Evolutionary conservation across 106 monocot species (phyloP), one percentile per base, ranked within the genome.

Genomic region (Gastrodia elata): DNA sequence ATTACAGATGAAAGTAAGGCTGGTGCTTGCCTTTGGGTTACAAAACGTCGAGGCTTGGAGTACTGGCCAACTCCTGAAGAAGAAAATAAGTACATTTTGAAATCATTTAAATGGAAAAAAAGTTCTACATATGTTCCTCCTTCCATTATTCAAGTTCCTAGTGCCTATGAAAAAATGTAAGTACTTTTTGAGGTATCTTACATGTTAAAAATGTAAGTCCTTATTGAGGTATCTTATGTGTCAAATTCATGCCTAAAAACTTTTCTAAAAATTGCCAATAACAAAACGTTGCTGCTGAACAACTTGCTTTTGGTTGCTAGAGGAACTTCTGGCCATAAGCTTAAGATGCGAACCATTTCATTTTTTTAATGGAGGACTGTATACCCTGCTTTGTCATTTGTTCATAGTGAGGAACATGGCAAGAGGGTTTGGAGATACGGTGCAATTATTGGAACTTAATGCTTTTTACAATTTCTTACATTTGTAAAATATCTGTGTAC

Each of bases 1-100:
- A 97, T 97, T 78, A 81, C 72, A 27, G 92, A 92, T 78, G 90
- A 92, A 28, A 92, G 74, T 68, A 97, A 85, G 70, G 89, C 96
- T 84, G 96, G 92, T 80, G 82, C 96, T 64, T 97, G 96, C 74
- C 74, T 97, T 9, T 97, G 88, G 92, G 83, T 97, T 56, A 86
- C 90, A 41, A 92, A 88, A 20, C 83, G 96, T 48, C 84, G 80
- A 72, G 96, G 96, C 39, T 79, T 90, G 84, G 90, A 97, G 65
- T 97, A 97, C 74, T 88, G 90, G 92, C 96, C 92, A 38, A 73
- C 88, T 41, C 81, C 84, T 69, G 59, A 5, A 1, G 96, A 97
- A 80, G 78, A 88, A 84, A 83, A 59, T 30, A 97, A 88, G 81
- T 88, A 90, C 71, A 39, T 77, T 9, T 6, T 85, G n/a, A 75